These are phyloP conservation scores for Pythium vanterpoolii DNA, from an alignment of 352 stramenopile genomes.

Conservation along the genomic window DNA sequence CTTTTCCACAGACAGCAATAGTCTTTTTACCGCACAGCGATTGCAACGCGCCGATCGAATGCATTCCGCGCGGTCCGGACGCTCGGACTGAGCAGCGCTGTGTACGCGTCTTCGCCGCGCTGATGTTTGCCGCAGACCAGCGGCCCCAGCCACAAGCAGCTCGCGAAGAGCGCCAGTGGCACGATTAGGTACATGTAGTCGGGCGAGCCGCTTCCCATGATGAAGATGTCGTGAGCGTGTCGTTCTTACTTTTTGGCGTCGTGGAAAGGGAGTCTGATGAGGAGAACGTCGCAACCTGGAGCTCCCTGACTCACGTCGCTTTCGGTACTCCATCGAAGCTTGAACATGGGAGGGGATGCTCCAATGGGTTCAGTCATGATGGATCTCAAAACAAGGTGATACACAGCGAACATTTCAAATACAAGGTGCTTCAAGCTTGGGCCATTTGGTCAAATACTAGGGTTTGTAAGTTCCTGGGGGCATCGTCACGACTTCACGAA, in stretches of 20 bases:
- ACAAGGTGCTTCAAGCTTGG: too few relatives aligned
- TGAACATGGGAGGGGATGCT: too few relatives aligned
- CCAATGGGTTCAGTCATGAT: too few relatives aligned
- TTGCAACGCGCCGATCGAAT: slow-evolving; percentile 12
- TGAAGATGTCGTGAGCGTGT: too few relatives aligned
- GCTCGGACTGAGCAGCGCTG: slow-evolving; percentile 15
- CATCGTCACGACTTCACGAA: too few relatives aligned
- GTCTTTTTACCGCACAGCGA: slow-evolving; percentile 4
- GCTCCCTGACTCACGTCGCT: too few relatives aligned
- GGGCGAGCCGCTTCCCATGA: too few relatives aligned
- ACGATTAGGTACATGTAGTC: not conserved
- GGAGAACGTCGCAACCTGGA: not conserved
- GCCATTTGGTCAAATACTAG: too few relatives aligned
- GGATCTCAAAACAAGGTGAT: too few relatives aligned
- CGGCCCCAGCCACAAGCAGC: slow-evolving; percentile 8
- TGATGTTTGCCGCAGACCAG: slow-evolving; percentile 2
- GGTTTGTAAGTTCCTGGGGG: not conserved
- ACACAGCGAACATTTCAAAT: too few relatives aligned
- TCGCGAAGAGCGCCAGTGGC: not conserved
- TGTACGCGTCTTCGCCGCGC: slow-evolving; percentile 8
- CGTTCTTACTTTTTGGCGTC: too few relatives aligned
- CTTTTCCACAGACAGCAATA: not conserved
- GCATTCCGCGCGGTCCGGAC: slow-evolving; percentile 11
- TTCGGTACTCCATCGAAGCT: too few relatives aligned
- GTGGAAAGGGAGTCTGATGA: slow-evolving; percentile 3